These are phyloP conservation scores for Sclerospora graminicola DNA, from an alignment of 352 stramenopile genomes.

Conservation along the genomic window DNA sequence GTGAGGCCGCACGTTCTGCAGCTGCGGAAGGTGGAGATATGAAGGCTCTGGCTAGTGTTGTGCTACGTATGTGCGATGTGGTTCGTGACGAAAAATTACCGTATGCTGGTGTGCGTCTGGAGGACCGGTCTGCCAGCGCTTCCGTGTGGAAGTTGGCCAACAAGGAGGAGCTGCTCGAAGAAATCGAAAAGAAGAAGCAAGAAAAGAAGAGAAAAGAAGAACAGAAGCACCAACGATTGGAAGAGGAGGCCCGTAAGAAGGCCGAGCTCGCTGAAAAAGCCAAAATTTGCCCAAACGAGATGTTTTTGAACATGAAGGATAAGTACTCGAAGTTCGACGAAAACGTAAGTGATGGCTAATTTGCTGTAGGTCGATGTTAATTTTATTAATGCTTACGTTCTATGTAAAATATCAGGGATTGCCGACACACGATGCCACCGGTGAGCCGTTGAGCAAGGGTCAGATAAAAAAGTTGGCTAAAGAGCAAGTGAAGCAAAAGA, in stretches of 20 bases:
- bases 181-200: conserved; percentile 64
- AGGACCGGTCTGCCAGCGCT: conserved; percentile 57
- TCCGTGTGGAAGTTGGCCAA: conserved; percentile 89
- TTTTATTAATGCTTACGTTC: background rate
- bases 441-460: conserved; percentile 92
- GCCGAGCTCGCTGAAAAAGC: conserved; percentile 77
- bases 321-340: conserved; percentile 90
- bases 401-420: conserved; percentile 59
- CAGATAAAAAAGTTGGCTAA: conserved; percentile 96
- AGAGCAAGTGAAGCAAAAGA: conserved; percentile 93
- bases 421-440: conserved; percentile 89
- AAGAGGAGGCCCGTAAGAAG: conserved; percentile 67
- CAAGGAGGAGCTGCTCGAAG: conserved; percentile 75
- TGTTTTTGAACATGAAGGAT: conserved; percentile 86
- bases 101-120: conserved; percentile 79
- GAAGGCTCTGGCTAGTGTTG: conserved; percentile 48
- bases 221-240: conserved; percentile 58
- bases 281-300: conserved; percentile 87
- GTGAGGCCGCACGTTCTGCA: conserved; percentile 50
- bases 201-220: conserved; percentile 78
- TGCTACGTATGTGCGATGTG: conserved; percentile 80
- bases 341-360: conserved; percentile 24
- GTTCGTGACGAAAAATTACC: conserved; percentile 87
- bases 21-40: conserved; percentile 24
- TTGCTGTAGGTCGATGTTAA: conserved; percentile 1